Conservation (phyloP, 305 asterid species). For the Ruellia speciosa region DNA sequence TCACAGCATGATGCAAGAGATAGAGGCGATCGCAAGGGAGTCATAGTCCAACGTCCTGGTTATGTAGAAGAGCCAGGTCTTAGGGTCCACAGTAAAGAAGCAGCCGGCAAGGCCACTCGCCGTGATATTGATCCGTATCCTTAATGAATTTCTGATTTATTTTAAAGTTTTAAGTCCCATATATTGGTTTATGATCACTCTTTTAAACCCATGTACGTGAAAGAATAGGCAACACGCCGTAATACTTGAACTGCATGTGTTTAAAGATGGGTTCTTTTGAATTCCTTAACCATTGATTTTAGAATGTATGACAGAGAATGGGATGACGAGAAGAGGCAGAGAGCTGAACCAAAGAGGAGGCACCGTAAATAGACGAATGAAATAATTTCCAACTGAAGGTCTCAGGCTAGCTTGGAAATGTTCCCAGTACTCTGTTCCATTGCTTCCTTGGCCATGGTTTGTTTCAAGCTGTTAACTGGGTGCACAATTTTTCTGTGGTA, state of each 20-base stretch:
- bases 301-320: conserved; percentile 84
- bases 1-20: conserved; percentile 75
- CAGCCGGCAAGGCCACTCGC: conserved; percentile 57
- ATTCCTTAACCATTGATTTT: conserved; percentile 41
- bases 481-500: conserved; percentile 15
- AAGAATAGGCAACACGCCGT: no score
- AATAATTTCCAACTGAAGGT: background rate
- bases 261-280: background rate
- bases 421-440: no score
- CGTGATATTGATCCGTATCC: conserved; percentile 94
- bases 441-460: background rate
- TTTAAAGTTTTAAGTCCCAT: background rate
- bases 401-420: no score
- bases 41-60: conserved; percentile 53
- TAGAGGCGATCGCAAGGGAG: conserved; percentile 72
- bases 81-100: conserved; percentile 75
- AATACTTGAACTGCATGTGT: background rate
- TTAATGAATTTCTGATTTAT: conserved; percentile 18
- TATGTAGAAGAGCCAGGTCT: conserved; percentile 71
- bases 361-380: conserved; percentile 51
- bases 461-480: conserved; percentile 11
- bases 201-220: background rate
- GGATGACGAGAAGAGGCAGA: conserved; percentile 97
- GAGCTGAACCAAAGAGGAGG: conserved; percentile 87
- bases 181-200: background rate